phyloP scores from a whole-genome alignment of 169 alveolate species.

The Eimeria sp. region DNA sequence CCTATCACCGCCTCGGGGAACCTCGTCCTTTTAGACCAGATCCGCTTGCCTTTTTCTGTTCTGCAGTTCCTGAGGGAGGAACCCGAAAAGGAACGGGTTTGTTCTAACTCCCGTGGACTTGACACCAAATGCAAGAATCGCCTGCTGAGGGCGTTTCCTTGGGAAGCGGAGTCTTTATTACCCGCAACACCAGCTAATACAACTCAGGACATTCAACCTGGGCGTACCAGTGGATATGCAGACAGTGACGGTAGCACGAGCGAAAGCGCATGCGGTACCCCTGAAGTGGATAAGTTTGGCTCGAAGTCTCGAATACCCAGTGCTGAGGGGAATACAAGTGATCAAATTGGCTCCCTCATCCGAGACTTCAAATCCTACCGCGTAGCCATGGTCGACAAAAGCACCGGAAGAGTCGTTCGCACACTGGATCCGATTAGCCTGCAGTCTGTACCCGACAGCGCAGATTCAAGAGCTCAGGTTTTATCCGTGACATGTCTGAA shows the following conservation, averaged over 20 bases:
- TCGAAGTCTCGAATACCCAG: background rate
- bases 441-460: background rate
- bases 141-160: conserved; percentile 3
- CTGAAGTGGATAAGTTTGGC: background rate
- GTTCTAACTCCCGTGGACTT: too few species aligned
- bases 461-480: background rate
- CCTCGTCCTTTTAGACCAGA: conserved; percentile 34
- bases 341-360: background rate
- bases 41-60: conserved; percentile 15
- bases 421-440: background rate
- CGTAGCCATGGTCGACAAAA: background rate
- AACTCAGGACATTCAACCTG: background rate
- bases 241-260: background rate
- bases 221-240: background rate
- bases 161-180: conserved; percentile 18
- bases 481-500: background rate
- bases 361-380: background rate
- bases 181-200: too few species aligned
- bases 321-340: background rate
- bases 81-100: background rate
- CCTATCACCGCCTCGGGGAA: conserved; percentile 9
- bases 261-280: background rate
- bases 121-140: too few species aligned
- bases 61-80: conserved; percentile 31
- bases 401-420: conserved; percentile 14